These are phyloP conservation scores for Kappamyces sp. DNA, from an alignment of 192 early-diverging fungal species.

Conservation along the genomic window DNA sequence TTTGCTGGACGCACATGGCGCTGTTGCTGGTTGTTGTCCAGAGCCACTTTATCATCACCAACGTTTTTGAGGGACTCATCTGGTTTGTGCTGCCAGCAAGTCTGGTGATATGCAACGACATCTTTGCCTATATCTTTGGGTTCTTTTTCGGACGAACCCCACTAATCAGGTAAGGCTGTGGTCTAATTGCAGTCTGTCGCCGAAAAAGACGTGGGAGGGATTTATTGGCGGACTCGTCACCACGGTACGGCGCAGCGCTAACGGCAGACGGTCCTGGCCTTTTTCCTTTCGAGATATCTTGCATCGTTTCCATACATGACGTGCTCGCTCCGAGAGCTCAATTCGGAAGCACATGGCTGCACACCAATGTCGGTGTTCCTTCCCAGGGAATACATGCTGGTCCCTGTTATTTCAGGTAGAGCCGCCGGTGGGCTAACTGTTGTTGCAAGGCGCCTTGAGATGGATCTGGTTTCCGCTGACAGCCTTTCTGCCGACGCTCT, in stretches of 20 bases:
- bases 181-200: slow-evolving; percentile 52
- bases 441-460: background rate
- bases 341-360: slow-evolving; percentile 48
- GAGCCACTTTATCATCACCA: slow-evolving; percentile 94
- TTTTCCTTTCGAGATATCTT: slow-evolving; percentile 52
- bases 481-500: background rate
- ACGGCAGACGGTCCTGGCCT: slow-evolving; percentile 60
- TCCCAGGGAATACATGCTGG: slow-evolving; percentile 39
- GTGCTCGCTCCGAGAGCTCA: slow-evolving; percentile 58
- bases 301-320: slow-evolving; percentile 58
- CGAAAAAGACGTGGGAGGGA: slow-evolving; percentile 98
- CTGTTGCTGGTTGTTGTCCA: slow-evolving; percentile 86
- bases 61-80: slow-evolving; percentile 95
- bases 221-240: slow-evolving; percentile 83
- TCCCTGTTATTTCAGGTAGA: slow-evolving; percentile 24
- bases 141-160: slow-evolving; percentile 92
- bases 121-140: slow-evolving; percentile 91
- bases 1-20: slow-evolving; percentile 97
- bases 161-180: slow-evolving; percentile 54
- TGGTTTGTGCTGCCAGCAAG: slow-evolving; percentile 92
- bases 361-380: slow-evolving; percentile 60
- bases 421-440: background rate
- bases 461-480: slow-evolving; percentile 5
- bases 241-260: slow-evolving; percentile 44
- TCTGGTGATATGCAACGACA: slow-evolving; percentile 92